A percentile compares a stretch with the other conserved stretches of the same genome.
Evolutionary conservation across 2,329 filamentous ascomycete genomes (phyloP).

Genomic region (Phaeomoniella chlamydospora): DNA sequence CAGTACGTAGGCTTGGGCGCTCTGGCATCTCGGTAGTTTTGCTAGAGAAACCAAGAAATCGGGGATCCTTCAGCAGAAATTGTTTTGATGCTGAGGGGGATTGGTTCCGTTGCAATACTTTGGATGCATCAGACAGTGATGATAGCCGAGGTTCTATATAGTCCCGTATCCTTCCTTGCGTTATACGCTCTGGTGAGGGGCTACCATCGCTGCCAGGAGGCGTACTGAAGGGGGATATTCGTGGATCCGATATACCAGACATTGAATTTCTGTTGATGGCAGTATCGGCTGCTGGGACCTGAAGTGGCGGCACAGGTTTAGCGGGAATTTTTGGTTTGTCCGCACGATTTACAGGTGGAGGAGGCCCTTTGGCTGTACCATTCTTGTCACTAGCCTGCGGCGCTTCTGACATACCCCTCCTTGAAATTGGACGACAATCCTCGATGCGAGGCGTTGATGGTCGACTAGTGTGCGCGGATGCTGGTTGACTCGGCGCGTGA

Average conservation of each 20-base stretch:
- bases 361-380: slow-evolving; percentile 25
- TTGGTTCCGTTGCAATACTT: slow-evolving; percentile 2
- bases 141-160: not conserved
- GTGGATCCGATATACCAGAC: slow-evolving; percentile 22
- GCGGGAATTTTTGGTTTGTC: slow-evolving; percentile 57
- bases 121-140: not conserved
- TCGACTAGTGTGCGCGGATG: slow-evolving; percentile 13
- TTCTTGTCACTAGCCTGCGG: slow-evolving; percentile 2
- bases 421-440: slow-evolving; percentile 8
- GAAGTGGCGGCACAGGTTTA: slow-evolving; percentile 20
- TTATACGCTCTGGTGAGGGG: slow-evolving; percentile 24
- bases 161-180: slow-evolving; percentile 5
- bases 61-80: slow-evolving; percentile 7
- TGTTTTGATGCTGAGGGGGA: slow-evolving; percentile 11
- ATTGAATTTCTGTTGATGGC: slow-evolving; percentile 9
- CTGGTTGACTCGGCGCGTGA: slow-evolving; percentile 8
- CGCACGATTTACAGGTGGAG: slow-evolving; percentile 66
- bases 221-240: slow-evolving; percentile 69
- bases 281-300: slow-evolving; percentile 24
- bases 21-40: not conserved
- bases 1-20: not conserved
- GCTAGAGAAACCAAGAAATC: slow-evolving; percentile 1
- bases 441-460: slow-evolving; percentile 17
- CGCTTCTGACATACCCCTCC: not conserved
- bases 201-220: slow-evolving; percentile 62